Conservation (phyloP, 192 early-diverging fungal species). For the Backusella circina region DNA sequence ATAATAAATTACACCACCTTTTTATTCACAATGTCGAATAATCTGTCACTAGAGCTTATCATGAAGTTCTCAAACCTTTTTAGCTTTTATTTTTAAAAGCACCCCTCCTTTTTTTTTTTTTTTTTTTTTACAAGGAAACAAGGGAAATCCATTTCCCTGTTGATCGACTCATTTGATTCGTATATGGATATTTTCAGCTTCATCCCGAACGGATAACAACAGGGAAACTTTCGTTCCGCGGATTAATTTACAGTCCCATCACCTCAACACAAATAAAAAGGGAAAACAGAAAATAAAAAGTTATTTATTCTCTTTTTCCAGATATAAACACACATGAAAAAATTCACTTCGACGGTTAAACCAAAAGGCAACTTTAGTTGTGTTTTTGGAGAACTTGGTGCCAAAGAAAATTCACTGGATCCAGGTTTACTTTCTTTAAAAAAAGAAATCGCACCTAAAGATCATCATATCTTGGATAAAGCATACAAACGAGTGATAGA, state of each 20-base stretch:
- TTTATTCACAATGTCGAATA: too few relatives aligned
- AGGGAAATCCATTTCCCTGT: background rate
- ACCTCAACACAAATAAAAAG: background rate
- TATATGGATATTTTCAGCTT: background rate
- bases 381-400: constrained; percentile 14
- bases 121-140: background rate
- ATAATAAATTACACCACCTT: too few relatives aligned
- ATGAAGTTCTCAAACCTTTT: too few relatives aligned
- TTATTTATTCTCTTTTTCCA: background rate
- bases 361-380: constrained; percentile 18
- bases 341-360: background rate
- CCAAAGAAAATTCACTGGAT: constrained; percentile 1
- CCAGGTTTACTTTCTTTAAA: constrained; percentile 20
- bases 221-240: background rate
- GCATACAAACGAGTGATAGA: constrained; percentile 7
- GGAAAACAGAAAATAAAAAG: background rate
- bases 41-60: too few relatives aligned
- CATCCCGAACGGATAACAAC: too few relatives aligned
- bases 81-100: too few relatives aligned
- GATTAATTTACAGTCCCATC: background rate
- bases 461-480: background rate
- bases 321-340: background rate
- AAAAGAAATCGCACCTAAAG: constrained; percentile 6
- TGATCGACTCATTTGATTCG: background rate
- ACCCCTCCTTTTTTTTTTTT: too few relatives aligned